Evolutionary conservation across 2,329 filamentous ascomycete genomes (phyloP).

Genomic region (Rhinocladiella similis): DNA sequence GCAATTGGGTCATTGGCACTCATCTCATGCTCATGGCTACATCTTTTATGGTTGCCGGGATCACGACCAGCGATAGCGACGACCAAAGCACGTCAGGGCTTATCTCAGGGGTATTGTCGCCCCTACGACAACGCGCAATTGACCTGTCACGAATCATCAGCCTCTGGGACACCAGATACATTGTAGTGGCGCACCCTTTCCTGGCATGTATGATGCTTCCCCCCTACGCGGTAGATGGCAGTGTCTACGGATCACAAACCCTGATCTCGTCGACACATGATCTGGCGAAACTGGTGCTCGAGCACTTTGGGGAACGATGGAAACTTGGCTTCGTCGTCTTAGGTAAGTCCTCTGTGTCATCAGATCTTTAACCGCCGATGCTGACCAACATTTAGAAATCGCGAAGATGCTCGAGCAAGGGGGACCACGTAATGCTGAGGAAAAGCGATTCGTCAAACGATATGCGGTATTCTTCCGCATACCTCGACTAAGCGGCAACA

Average conservation of each 20-base stretch:
- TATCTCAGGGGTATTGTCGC: constrained; percentile 1
- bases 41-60: constrained; percentile 20
- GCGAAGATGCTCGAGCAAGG: constrained; percentile 20
- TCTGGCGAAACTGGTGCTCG: constrained; percentile 17
- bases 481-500: constrained; percentile 16
- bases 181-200: constrained; percentile 21
- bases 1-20: constrained; percentile 24
- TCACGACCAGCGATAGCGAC: constrained; percentile 12
- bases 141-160: constrained; percentile 23
- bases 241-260: constrained; percentile 14
- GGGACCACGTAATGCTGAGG: constrained; percentile 10
- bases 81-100: constrained; percentile 18
- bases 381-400: constrained; percentile 8
- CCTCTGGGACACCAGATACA: constrained; percentile 22
- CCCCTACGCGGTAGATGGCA: constrained; percentile 14
- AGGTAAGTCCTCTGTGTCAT: constrained; percentile 5
- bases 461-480: constrained; percentile 23
- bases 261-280: constrained; percentile 19
- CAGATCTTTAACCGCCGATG: neutral
- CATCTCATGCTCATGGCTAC: constrained; percentile 24
- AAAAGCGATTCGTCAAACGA: constrained; percentile 19
- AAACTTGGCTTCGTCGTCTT: constrained; percentile 18
- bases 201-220: constrained; percentile 23
- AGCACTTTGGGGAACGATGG: constrained; percentile 19
- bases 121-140: constrained; percentile 19